These are phyloP conservation scores for Fusarium avenaceum DNA, from an alignment of 2,329 filamentous ascomycete genomes.

Conservation along the genomic window DNA sequence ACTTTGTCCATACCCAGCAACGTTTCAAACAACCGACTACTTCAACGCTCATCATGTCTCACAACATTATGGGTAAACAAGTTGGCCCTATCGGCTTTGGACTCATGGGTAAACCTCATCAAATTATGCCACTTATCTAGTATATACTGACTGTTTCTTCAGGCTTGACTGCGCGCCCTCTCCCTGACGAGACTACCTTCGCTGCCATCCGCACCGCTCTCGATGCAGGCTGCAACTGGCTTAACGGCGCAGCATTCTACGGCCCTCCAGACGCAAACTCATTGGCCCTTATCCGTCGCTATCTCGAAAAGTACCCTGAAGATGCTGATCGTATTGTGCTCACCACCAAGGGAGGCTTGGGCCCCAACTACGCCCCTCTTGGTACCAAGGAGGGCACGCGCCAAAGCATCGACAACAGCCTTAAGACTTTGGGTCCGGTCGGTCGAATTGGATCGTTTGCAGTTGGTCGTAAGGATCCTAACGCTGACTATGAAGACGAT, in stretches of 20 bases:
- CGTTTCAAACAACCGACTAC: not conserved
- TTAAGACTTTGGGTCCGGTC: constrained; percentile 55
- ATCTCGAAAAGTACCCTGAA: constrained; percentile 71
- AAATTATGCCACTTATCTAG: constrained; percentile 38
- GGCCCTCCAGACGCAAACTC: constrained; percentile 67
- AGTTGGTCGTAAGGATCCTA: constrained; percentile 67
- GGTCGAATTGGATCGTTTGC: constrained; percentile 71
- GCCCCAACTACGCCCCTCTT: constrained; percentile 57
- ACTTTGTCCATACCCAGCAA: not conserved
- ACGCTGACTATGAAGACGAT: constrained; percentile 60
- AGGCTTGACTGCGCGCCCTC: constrained; percentile 41
- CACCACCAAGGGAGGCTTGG: constrained; percentile 69
- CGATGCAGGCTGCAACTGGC: constrained; percentile 57
- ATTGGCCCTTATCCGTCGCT: constrained; percentile 69
- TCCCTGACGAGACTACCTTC: constrained; percentile 58
- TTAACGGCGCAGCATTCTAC: constrained; percentile 74
- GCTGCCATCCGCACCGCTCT: constrained; percentile 67
- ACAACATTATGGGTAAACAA: constrained; percentile 41
- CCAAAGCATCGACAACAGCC: constrained; percentile 67
- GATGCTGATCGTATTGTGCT: constrained; percentile 71
- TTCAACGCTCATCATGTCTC: constrained; percentile 37
- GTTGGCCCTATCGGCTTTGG: constrained; percentile 47
- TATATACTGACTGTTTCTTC: constrained; percentile 11
- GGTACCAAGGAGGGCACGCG: constrained; percentile 66
- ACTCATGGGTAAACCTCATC: constrained; percentile 43